Evolutionary conservation across 441 rosid genomes (phyloP), one percentile per base, ranked within the genome.

Genomic region (Breynia disticha): DNA sequence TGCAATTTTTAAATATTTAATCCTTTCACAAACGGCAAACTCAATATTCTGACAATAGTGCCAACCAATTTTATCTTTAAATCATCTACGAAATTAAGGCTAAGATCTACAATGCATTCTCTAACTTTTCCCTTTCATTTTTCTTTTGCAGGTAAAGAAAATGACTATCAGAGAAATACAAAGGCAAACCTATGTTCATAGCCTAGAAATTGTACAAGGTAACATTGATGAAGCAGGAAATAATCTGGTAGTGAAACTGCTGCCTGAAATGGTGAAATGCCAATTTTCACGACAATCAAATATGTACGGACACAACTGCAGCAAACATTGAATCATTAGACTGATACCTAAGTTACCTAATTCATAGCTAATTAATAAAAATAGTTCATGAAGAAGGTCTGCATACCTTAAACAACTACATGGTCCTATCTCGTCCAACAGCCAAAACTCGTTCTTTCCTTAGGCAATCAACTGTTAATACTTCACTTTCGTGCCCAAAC

Each of bases 401-500:
- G 11, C 15, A 39, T 39, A 39, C 97, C 95, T 89, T 88, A 61
- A 73, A 79, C 65, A 77, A 67, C 56, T 74, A 93, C 97, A 94
- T 79, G 43, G 77, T 82, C 65, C 96, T 77, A 75, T 94, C 97
- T 64, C 94, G 89, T 57, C 82, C 97, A 58, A 73, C 87, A 2
- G 91, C 72, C 64, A 90, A 72, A n/a, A 78, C 83, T 56, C 94
- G 81, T 57, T 90, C 99, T 68, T 78, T 87, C 54, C 89, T 68
- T 44, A 94, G 70, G 74, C 84, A 79, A 77, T 90, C 94, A 58
- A 90, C 55, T 14, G 81, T 65, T 64, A 90, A 57, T 37, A 94
- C 57, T 68, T 94, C 97, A 76, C 79, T 84, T 62, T 87, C 89
- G 66, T 85, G 94, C 57, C 97, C 99, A 73, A 77, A 85, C 65